phyloP scores from a whole-genome alignment of 2,329 filamentous ascomycete species.

The Neurospora crassa region DNA sequence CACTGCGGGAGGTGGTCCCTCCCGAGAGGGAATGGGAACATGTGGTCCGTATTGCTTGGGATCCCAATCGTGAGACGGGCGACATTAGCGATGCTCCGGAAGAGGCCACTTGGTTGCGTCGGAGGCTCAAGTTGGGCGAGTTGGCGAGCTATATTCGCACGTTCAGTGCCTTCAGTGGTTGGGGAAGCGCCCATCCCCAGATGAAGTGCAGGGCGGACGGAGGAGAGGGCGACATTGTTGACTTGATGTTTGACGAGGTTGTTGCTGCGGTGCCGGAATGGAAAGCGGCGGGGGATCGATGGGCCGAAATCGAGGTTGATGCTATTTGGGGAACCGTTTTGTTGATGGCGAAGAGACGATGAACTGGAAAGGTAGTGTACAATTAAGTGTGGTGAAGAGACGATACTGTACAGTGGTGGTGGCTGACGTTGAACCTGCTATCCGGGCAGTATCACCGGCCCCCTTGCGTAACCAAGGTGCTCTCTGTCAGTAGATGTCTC shows the following conservation, averaged over 20 bases:
- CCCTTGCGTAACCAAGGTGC: not conserved
- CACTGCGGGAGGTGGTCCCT: conserved; percentile 41
- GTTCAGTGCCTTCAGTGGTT: conserved; percentile 49
- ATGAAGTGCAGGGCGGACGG: conserved; percentile 39
- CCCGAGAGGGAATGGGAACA: conserved; percentile 42
- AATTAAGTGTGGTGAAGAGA: not conserved
- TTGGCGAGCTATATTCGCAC: conserved; percentile 53
- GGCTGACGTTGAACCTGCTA: not conserved
- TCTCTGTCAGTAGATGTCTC: not conserved
- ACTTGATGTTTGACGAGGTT: conserved; percentile 51
- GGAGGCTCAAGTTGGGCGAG: conserved; percentile 43
- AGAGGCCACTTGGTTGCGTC: conserved; percentile 39
- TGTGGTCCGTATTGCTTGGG: conserved; percentile 45
- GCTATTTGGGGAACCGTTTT: conserved; percentile 54
- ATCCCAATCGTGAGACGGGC: conserved; percentile 36
- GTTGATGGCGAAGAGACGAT: conserved; percentile 42
- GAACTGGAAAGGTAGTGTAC: conserved; percentile 7
- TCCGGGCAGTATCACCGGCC: too few relatives aligned
- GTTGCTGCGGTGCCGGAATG: conserved; percentile 42
- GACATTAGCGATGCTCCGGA: conserved; percentile 18
- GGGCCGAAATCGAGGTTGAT: conserved; percentile 44
- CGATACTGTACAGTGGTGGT: not conserved
- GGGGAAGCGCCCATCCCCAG: conserved; percentile 46
- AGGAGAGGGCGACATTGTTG: conserved; percentile 51
- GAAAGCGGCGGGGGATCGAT: conserved; percentile 36